Conservation (phyloP, 805 yeast genomes). For the Cephaloascus albidus region DNA sequence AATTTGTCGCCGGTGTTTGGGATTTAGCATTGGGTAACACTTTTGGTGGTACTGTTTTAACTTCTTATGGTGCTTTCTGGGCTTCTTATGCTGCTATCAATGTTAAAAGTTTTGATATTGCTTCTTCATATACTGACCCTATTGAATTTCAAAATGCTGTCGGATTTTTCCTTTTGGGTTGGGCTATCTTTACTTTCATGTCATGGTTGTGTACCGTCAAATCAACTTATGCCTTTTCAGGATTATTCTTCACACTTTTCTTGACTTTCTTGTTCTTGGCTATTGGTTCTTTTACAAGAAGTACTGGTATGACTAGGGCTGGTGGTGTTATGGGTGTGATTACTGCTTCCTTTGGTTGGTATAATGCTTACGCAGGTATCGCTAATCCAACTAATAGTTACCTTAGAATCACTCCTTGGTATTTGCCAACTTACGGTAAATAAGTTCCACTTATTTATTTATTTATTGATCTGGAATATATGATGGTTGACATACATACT, state of each 20-base stretch:
- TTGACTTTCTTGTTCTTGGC: slow-evolving; percentile 26
- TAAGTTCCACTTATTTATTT: no score
- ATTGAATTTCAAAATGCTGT: slow-evolving; percentile 24
- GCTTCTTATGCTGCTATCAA: slow-evolving; percentile 21
- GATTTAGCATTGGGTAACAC: slow-evolving; percentile 71
- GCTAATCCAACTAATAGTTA: slow-evolving; percentile 30
- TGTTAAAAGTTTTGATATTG: slow-evolving; percentile 21
- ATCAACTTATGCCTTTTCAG: slow-evolving; percentile 25
- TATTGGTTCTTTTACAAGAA: slow-evolving; percentile 21
- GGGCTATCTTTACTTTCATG: slow-evolving; percentile 31
- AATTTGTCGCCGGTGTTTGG: slow-evolving; percentile 66
- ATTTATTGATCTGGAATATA: no score
- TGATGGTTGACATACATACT: no score
- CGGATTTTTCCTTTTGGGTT: slow-evolving; percentile 26
- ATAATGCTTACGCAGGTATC: slow-evolving; percentile 30
- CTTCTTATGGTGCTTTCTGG: slow-evolving; percentile 38
- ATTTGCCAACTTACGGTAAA: no score
- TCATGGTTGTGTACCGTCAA: slow-evolving; percentile 23
- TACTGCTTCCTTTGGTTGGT: slow-evolving; percentile 27
- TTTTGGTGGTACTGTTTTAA: slow-evolving; percentile 59
- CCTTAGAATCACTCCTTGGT: slow-evolving; percentile 36
- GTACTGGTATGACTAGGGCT: slow-evolving; percentile 18
- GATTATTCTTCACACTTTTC: slow-evolving; percentile 19
- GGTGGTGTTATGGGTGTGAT: slow-evolving; percentile 35
- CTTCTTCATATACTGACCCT: slow-evolving; percentile 11